These are phyloP conservation scores for Metarhizium sp. DNA, from an alignment of 2,329 filamentous ascomycete genomes.

Conservation along the genomic window DNA sequence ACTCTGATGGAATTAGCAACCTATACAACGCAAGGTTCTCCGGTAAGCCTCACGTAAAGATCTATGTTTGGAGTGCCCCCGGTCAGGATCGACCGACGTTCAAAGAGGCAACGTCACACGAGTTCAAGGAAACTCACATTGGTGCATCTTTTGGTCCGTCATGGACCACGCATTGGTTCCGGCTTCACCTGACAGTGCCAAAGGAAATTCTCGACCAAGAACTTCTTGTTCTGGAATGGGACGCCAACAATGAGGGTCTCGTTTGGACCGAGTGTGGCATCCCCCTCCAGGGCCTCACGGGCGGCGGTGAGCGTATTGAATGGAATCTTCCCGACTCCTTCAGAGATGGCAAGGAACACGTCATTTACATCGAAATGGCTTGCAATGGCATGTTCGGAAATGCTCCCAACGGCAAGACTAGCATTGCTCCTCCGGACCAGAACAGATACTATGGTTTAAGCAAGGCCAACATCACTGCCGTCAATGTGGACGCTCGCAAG, in stretches of 20 bases:
- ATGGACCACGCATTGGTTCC: slow-evolving; percentile 98
- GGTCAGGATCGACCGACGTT: slow-evolving; percentile 74
- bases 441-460: slow-evolving; percentile 69
- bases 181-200: slow-evolving; percentile 69
- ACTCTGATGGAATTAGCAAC: slow-evolving; percentile 16
- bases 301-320: slow-evolving; percentile 77
- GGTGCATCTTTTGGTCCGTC: slow-evolving; percentile 83
- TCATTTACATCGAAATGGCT: slow-evolving; percentile 95
- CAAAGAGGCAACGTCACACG: slow-evolving; percentile 65
- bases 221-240: slow-evolving; percentile 92
- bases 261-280: slow-evolving; percentile 88
- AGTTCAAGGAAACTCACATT: slow-evolving; percentile 65
- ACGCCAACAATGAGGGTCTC: slow-evolving; percentile 87
- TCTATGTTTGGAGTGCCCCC: slow-evolving; percentile 80
- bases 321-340: slow-evolving; percentile 82
- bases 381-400: slow-evolving; percentile 99
- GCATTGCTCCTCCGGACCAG: slow-evolving; percentile 81
- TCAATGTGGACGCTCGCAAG: slow-evolving; percentile 76
- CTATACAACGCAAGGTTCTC: slow-evolving; percentile 35
- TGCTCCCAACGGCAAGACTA: slow-evolving; percentile 63
- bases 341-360: slow-evolving; percentile 77
- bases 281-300: slow-evolving; percentile 84
- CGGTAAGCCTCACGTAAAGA: slow-evolving; percentile 68
- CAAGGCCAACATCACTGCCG: slow-evolving; percentile 77
- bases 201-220: slow-evolving; percentile 63